A percentile compares a stretch with the other conserved stretches of the same genome.
These are phyloP conservation scores for Rhizodiscina lignyota DNA, from an alignment of 495 filamentous ascomycete genomes.

Conservation along the genomic window DNA sequence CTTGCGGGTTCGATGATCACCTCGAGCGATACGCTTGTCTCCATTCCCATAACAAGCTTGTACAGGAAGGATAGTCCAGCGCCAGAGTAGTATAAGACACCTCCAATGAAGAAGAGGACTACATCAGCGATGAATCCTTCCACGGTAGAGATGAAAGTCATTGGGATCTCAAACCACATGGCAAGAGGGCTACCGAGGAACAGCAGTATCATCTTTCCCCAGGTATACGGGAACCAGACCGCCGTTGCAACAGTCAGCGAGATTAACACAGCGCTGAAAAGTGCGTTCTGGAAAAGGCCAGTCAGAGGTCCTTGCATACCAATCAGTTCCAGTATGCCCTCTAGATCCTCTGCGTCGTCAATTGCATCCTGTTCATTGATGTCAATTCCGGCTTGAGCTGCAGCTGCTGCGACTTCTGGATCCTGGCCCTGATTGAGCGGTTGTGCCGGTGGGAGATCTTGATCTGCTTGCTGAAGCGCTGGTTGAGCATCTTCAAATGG, in stretches of 20 bases:
- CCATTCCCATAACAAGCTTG: no score
- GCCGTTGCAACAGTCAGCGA: constrained; percentile 68
- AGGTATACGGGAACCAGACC: constrained; percentile 81
- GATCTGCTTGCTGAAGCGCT: constrained; percentile 3
- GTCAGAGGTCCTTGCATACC: constrained; percentile 89
- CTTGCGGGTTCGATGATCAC: no score
- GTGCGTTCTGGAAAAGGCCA: constrained; percentile 80
- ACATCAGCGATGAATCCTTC: constrained; percentile 56
- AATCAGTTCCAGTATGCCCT: constrained; percentile 89
- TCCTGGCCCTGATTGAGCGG: constrained; percentile 15
- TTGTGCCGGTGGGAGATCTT: constrained; percentile 9
- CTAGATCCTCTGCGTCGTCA: constrained; percentile 92
- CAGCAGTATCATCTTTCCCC: constrained; percentile 69
- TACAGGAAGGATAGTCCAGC: no score
- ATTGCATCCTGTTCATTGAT: constrained; percentile 32
- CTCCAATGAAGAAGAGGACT: no score
- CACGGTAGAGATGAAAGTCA: constrained; percentile 47
- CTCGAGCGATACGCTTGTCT: no score
- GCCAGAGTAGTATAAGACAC: no score
- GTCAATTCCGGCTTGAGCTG: constrained; percentile 34
- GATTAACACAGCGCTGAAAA: constrained; percentile 84
- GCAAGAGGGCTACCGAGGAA: constrained; percentile 61
- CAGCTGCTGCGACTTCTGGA: constrained; percentile 24
- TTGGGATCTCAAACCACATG: constrained; percentile 48
- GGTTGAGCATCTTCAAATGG: constrained; percentile 26